Conservation (phyloP, 1,284 basidiomycete genomes). For the Pseudozyma hubeiensis region DNA sequence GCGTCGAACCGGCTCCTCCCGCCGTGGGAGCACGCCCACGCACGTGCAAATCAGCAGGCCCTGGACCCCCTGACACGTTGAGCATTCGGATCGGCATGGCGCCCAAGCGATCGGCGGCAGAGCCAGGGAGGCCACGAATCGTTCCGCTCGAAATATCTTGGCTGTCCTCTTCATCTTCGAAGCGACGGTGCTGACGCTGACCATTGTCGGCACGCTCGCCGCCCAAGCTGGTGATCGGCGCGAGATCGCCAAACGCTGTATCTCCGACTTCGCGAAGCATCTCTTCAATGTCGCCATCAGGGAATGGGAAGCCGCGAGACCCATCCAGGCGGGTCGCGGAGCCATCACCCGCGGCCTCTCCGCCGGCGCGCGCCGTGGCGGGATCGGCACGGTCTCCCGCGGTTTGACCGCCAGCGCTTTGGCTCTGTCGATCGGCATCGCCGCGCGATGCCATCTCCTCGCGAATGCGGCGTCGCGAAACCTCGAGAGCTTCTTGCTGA, state of each 20-base stretch:
- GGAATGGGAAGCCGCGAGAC: conserved; percentile 4
- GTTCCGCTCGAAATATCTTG: conserved; percentile 38
- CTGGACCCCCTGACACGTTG: conserved; percentile 18
- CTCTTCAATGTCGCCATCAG: conserved; percentile 72
- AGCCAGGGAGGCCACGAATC: conserved; percentile 19
- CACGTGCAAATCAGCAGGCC: conserved; percentile 6
- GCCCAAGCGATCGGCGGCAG: conserved; percentile 6
- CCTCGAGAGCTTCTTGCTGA: conserved; percentile 88
- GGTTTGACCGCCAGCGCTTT: conserved; percentile 10
- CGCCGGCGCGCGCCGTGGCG: not conserved
- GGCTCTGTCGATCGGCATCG: conserved; percentile 9
- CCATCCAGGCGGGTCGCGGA: conserved; percentile 7
- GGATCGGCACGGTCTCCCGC: conserved; percentile 7
- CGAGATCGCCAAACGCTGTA: conserved; percentile 76
- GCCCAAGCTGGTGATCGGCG: conserved; percentile 71
- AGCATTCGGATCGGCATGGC: conserved; percentile 27
- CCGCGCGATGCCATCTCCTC: conserved; percentile 34
- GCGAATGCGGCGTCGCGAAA: conserved; percentile 71
- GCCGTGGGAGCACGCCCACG: conserved; percentile 1
- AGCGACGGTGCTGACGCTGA: conserved; percentile 36
- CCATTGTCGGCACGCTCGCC: conserved; percentile 25
- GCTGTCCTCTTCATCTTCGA: conserved; percentile 38
- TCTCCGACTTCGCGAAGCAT: conserved; percentile 87
- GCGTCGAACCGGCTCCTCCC: conserved; percentile 23
- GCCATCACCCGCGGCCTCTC: conserved; percentile 10